phyloP scores from a whole-genome alignment of 352 stramenopile species.

The Blastocystis sp. region DNA sequence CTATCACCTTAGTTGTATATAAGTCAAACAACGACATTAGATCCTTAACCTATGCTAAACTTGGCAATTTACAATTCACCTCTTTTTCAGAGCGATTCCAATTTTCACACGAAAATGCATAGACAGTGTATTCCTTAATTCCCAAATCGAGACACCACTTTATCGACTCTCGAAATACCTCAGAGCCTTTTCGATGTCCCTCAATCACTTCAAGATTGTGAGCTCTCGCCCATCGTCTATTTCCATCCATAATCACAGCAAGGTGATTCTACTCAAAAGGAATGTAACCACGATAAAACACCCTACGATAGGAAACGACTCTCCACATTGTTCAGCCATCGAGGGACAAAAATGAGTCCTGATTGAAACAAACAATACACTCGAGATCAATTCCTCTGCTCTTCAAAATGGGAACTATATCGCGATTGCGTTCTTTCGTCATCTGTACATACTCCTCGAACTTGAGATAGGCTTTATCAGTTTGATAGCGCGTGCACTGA shows the following conservation, averaged over 20 bases:
- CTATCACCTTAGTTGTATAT: slow-evolving; percentile 3
- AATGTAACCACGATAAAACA: neutral
- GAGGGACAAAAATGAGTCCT: neutral
- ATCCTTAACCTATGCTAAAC: slow-evolving; percentile 6
- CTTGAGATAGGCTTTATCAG: slow-evolving; percentile 19
- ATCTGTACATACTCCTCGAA: slow-evolving; percentile 61
- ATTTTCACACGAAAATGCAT: slow-evolving; percentile 91
- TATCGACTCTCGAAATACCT: slow-evolving; percentile 80
- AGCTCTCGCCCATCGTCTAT: slow-evolving; percentile 80
- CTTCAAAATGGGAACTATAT: slow-evolving; percentile 23
- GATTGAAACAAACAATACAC: slow-evolving; percentile 16
- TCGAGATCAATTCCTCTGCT: slow-evolving; percentile 22
- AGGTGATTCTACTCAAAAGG: slow-evolving; percentile 72
- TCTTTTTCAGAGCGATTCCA: slow-evolving; percentile 82
- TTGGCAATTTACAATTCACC: slow-evolving; percentile 68
- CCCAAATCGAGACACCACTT: slow-evolving; percentile 74
- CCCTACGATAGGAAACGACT: neutral
- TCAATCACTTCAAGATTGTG: slow-evolving; percentile 68
- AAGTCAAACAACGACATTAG: slow-evolving; percentile 46
- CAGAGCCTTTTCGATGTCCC: slow-evolving; percentile 82
- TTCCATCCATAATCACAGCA: slow-evolving; percentile 91
- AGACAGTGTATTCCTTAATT: slow-evolving; percentile 84
- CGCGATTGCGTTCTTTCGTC: slow-evolving; percentile 52
- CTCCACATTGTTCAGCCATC: neutral
- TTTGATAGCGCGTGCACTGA: slow-evolving; percentile 51